Evolutionary conservation across 2,329 filamentous ascomycete genomes (phyloP), one percentile per base, ranked within the genome.

Genomic region (Fonsecaea monophora): DNA sequence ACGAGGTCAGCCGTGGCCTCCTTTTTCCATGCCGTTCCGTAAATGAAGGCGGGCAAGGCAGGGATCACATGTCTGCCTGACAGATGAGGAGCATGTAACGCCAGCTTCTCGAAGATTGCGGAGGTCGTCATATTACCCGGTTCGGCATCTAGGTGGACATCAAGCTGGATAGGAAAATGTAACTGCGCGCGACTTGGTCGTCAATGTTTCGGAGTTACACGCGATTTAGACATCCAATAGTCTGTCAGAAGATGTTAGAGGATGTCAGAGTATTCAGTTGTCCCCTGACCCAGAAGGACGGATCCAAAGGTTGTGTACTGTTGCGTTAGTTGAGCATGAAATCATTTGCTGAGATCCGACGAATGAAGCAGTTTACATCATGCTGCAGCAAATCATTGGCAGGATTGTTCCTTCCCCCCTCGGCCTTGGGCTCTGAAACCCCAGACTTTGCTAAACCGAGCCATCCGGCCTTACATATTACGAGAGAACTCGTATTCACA

Each of bases 21-120:
- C 73, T 90, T 89, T 77, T 95, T 95, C 91, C 92, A 94, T n/a
- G 92, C 92, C 2, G 92, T 94, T 60, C 92, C 92, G 76, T 95
- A 95, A 69, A 95, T 79, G 70, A 87, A 83, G 3, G 79, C 74
- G 3, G 53, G 60, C 37, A 55, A 45, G 32, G 60, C 60, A 32
- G 81, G 81, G 12, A 72, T 54, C 21, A 56, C 48, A 38, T 65
- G 55, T 38, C 60, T 64, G 60, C 45, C 60, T 21, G 58, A 63
- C 38, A 65, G 62, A 56, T 70, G 68, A 38, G 66, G 61, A n/a
- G 66, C 58, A 45, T 68, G 61, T n/a, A 70, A 38, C 10, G 63
- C 64, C 38, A 70, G 64, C 59, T 68, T 70, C 40, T 65, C 66
- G 66, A 70, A 68, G 15, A 70, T 59, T 30, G 64, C 66, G 48